Evolutionary conservation across 768 basidiomycete genomes (phyloP).

Genomic region (Rhodotorula toruloides): DNA sequence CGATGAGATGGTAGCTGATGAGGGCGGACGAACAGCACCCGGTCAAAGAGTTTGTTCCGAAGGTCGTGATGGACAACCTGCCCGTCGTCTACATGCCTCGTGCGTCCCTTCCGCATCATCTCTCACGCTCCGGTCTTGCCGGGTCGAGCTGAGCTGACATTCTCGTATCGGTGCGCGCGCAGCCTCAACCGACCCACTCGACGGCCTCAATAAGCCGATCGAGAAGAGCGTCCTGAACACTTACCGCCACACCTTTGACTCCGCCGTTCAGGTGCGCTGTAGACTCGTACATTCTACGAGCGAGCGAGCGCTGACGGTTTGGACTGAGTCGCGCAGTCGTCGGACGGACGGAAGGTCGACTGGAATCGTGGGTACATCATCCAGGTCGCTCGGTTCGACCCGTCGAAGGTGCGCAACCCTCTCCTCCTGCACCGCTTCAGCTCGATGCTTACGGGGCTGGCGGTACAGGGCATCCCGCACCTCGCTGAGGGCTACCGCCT

Average conservation of each 20-base stretch:
- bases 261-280: conserved; percentile 35
- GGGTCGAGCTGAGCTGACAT: too few species aligned
- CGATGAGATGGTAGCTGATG: not conserved
- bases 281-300: not conserved
- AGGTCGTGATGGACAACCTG: conserved; percentile 60
- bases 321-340: conserved; percentile 17
- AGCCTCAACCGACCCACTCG: conserved; percentile 54
- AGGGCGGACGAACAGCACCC: conserved; percentile 60
- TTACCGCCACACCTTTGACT: conserved; percentile 45
- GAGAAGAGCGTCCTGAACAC: conserved; percentile 41
- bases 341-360: conserved; percentile 46
- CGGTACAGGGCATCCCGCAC: conserved; percentile 42
- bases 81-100: conserved; percentile 44
- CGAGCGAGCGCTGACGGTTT: not conserved
- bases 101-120: not conserved
- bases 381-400: conserved; percentile 93
- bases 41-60: conserved; percentile 87
- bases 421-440: conserved; percentile 59
- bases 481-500: conserved; percentile 69
- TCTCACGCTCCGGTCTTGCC: conserved; percentile 47
- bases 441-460: too few species aligned
- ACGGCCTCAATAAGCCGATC: conserved; percentile 89
- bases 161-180: not conserved
- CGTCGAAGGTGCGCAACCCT: conserved; percentile 56
- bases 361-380: conserved; percentile 71